Evolutionary conservation across 768 basidiomycete species (phyloP).

Genomic region (Leucocoprinus birnbaumii): DNA sequence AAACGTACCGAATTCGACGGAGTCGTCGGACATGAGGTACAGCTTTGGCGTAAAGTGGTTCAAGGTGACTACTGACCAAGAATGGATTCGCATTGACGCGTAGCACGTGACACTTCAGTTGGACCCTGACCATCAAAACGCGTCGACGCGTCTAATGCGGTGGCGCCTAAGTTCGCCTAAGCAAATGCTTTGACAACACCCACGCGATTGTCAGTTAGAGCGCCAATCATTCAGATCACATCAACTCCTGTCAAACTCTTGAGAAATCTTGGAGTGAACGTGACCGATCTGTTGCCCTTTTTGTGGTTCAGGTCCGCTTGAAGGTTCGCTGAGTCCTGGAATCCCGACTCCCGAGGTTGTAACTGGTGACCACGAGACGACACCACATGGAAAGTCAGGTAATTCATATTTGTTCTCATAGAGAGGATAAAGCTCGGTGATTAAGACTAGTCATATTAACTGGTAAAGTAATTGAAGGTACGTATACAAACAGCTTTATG

Average conservation of each 20-base stretch:
- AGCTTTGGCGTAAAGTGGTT: too few relatives aligned
- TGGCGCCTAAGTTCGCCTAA: not conserved
- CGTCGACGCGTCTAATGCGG: not conserved
- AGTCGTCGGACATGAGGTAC: constrained; percentile 10
- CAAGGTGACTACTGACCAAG: too few relatives aligned
- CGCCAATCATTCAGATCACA: not conserved
- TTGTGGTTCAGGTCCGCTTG: too few relatives aligned
- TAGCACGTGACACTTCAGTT: not conserved
- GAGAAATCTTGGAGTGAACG: not conserved
- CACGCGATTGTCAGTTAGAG: too few relatives aligned
- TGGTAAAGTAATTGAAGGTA: not conserved
- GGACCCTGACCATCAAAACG: too few relatives aligned
- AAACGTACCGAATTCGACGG: constrained; percentile 8
- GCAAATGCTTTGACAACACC: too few relatives aligned
- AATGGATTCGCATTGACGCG: not conserved
- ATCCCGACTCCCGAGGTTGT: too few relatives aligned
- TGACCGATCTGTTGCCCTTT: not conserved
- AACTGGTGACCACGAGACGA: too few relatives aligned
- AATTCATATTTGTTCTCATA: too few relatives aligned
- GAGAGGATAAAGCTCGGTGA: too few relatives aligned
- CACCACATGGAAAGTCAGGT: too few relatives aligned
- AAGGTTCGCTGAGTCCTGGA: too few relatives aligned
- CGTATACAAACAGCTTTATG: not conserved
- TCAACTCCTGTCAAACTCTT: not conserved
- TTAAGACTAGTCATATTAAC: not conserved